Evolutionary conservation across 192 early-diverging fungal genomes (phyloP), one percentile per base, ranked within the genome.

Genomic region (Coemansia furcata): DNA sequence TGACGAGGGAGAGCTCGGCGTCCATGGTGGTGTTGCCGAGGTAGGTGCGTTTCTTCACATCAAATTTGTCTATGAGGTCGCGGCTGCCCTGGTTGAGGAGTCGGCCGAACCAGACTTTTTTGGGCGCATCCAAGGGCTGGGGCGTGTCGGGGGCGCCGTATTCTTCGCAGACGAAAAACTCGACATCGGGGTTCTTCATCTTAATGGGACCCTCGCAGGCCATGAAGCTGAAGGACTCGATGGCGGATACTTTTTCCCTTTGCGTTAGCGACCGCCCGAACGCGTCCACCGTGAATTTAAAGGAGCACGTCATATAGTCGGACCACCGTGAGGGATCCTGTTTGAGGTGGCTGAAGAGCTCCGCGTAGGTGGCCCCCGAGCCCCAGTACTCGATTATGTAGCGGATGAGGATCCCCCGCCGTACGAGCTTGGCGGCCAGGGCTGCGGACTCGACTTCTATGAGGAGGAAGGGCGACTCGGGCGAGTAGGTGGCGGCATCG

Each of bases 11-110:
- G 46, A 99, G 81, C 78, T 99, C 95, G 8, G 97, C 95, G 73
- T 99, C 97, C 97, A 99, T 99, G 32, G 92, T 90, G 1, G 97
- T 99, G 35, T 91, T 99, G 32, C 97, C 97, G 52, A 99, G 73
- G 66, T 99, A 99, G 50, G 85, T 86, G 60, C 97, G 82, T 72
- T 98, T 96, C 83, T 99, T 99, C 43, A 99, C 85, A 78, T 96
- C 93, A 67, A 92, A 99, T 60, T 73, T 89, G n/a, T 88, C 83
- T 17, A 96, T 86, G 17, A 91, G 55, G 19, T 88, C 86, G 47
- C 89, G 29, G 57, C 73, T 91, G 37, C 94, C 89, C 17, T 66
- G 77, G 7, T 89, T 90, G 2, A 96, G 73, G 64, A 89, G 70
- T 15, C 88, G 80, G 1, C 92, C 92, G 71, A 94, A 89, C 84